A percentile compares a stretch with the other conserved stretches of the same genome.
Evolutionary conservation across 108 stramenopile genomes (phyloP).

Genomic region (Craspedostauros australis): DNA sequence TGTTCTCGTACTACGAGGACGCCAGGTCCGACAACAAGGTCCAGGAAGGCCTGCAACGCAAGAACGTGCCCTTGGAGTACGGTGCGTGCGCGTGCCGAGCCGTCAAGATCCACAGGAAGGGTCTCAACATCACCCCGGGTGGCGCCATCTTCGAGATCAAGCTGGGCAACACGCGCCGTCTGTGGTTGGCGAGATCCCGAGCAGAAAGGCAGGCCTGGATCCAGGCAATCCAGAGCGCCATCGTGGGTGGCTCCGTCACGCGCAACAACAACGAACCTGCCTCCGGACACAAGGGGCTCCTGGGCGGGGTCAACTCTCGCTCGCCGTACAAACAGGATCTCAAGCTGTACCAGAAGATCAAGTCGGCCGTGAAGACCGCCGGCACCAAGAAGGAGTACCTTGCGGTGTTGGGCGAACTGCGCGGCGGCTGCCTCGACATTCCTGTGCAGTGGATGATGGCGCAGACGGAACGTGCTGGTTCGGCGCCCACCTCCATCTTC

Average conservation of each 20-base stretch:
- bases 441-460: conserved; percentile 77
- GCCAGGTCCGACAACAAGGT: conserved; percentile 24
- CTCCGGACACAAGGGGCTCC: conserved; percentile 25
- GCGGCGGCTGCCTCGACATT: conserved; percentile 38
- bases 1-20: conserved; percentile 70
- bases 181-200: conserved; percentile 67
- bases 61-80: conserved; percentile 55
- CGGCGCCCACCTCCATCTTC: conserved; percentile 39
- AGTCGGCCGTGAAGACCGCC: conserved; percentile 35
- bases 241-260: conserved; percentile 71
- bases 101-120: conserved; percentile 54
- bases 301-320: conserved; percentile 26
- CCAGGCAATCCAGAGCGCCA: conserved; percentile 67
- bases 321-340: conserved; percentile 60
- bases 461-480: conserved; percentile 13
- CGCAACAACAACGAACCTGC: conserved; percentile 39
- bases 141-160: conserved; percentile 46
- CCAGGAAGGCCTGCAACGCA: conserved; percentile 37
- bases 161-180: conserved; percentile 40
- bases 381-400: conserved; percentile 53
- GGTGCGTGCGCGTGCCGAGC: conserved; percentile 56
- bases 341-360: conserved; percentile 46
- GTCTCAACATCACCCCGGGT: conserved; percentile 29
- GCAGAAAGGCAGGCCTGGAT: conserved; percentile 76
- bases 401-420: conserved; percentile 25